phyloP scores from a whole-genome alignment of 129 eudicot species.

The Heracleum sosnowskyi region DNA sequence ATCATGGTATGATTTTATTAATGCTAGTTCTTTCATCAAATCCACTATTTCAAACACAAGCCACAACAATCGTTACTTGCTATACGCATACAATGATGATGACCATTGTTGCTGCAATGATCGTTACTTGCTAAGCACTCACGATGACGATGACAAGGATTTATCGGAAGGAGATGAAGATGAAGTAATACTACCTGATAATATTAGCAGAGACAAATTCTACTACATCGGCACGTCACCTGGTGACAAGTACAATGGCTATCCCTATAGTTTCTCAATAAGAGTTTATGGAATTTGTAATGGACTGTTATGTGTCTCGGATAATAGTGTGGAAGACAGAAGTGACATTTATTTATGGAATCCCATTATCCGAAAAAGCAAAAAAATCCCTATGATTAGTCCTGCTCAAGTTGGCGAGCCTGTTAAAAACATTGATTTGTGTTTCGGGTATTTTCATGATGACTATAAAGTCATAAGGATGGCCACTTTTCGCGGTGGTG shows the following conservation, averaged over 20 bases:
- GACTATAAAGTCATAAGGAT: neutral
- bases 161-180: neutral
- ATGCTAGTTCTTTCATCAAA: neutral
- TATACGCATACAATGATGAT: no score
- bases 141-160: no score
- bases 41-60: neutral
- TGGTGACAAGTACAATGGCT: no score
- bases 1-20: neutral
- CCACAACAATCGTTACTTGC: neutral
- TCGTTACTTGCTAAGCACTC: no score
- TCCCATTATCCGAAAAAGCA: neutral
- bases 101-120: no score
- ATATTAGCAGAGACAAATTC: no score
- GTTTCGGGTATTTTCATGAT: neutral
- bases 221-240: neutral
- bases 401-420: no score
- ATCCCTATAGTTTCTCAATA: neutral
- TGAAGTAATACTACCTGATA: no score
- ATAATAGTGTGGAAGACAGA: rapidly evolving
- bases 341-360: neutral
- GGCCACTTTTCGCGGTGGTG: neutral
- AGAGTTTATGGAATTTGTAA: neutral
- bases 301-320: neutral
- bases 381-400: no score
- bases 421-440: no score